Base-by-base conservation (phyloP, 768 basidiomycete genomes). In the Pleurotus pulmonarius region DNA sequence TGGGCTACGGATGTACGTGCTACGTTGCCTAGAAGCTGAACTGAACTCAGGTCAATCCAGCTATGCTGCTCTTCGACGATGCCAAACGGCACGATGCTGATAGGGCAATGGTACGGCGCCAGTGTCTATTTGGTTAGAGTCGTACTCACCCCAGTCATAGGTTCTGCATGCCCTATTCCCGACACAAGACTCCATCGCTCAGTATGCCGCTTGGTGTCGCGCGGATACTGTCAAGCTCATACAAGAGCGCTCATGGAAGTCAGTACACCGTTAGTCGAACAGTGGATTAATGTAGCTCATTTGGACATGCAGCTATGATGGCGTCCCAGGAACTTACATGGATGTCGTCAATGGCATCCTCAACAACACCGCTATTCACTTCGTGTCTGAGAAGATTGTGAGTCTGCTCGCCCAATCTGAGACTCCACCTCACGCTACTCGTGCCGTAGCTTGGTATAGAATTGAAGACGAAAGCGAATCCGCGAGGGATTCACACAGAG, bases 321-420 rank as follows among this genome's bases (percentile, higher is more conserved):
- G 69, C 26, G 58, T 70, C 13, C 60, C 68, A 6, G 74, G 72
- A 38, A 69, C 61, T 40, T 73, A 71, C 37, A 63, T 83, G 55
- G 78, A 84, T 59, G 70, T 83, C 56, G 75, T 80, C 15, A 69
- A 72, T 37, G 76, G 80, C 56, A 79, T 83, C 9, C 69, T 79
- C 64, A 80, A 81, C 52, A 64, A 75, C 8, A 68, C 72, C n/a
- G 66, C 70, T 2, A 70, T 73, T 0, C 71, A 77, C 53, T 76
- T 77, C 68, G 70, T 71, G 22, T 72, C 75, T 2, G 70, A 73
- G 51, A 62, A 68, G 55, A 56, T 77, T n/a, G 76, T 76, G 46
- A 22, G 72, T 63, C 26, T 26, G 46, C 16, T 29, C 2, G 13
- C 8, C 11, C 37, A 12, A 24, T 15, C 48, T 39, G 22, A 9